phyloP scores from a whole-genome alignment of 1,139 yeast species.

The Blastobotrys proliferans region DNA sequence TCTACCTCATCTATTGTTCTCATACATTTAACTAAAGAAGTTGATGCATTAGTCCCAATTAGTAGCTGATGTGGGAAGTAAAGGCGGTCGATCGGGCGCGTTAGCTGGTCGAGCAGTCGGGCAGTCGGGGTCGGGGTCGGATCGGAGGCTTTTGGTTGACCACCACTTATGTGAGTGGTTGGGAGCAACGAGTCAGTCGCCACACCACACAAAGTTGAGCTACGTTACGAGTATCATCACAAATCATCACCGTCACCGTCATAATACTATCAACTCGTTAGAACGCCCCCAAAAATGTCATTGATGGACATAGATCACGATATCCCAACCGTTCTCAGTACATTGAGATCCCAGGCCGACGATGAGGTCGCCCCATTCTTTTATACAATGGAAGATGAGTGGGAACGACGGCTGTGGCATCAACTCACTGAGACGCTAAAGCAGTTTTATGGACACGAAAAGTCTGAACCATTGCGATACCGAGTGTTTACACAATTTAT shows the following conservation, averaged over 20 bases:
- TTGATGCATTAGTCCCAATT: neutral
- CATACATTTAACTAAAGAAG: neutral
- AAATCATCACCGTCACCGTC: neutral
- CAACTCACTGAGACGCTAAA: slow-evolving; percentile 72
- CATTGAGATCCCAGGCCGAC: slow-evolving; percentile 63
- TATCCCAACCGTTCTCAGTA: slow-evolving; percentile 58
- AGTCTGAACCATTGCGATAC: slow-evolving; percentile 52
- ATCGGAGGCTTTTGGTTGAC: neutral
- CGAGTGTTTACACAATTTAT: slow-evolving; percentile 73
- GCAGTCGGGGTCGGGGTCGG: neutral
- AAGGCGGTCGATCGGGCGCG: too few relatives aligned
- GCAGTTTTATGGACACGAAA: slow-evolving; percentile 53
- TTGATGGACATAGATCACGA: slow-evolving; percentile 39
- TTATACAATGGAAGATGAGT: slow-evolving; percentile 76
- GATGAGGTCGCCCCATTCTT: slow-evolving; percentile 60
- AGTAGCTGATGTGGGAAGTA: too few relatives aligned
- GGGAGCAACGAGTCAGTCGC: neutral
- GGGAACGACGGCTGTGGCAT: slow-evolving; percentile 78
- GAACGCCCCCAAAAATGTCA: too few relatives aligned
- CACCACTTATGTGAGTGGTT: too few relatives aligned
- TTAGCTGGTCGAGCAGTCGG: neutral
- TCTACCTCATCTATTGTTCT: slow-evolving; percentile 6
- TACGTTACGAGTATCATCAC: neutral
- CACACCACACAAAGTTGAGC: neutral
- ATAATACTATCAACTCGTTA: too few relatives aligned